phyloP scores from a whole-genome alignment of 2,329 filamentous ascomycete species.

The Westerdykella aurantiaca region DNA sequence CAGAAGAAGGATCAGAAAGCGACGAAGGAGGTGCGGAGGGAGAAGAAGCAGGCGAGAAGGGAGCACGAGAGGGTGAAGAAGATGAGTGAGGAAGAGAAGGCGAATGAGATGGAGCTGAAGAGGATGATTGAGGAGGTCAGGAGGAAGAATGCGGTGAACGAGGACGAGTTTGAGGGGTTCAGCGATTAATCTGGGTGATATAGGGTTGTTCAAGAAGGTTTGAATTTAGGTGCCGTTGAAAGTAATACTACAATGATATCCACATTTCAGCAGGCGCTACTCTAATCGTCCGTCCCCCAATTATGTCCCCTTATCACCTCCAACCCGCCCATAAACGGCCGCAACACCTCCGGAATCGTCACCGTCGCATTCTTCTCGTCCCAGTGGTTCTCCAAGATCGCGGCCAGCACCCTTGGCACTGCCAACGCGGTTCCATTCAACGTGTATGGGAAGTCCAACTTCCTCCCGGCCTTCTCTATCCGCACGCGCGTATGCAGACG shows the following conservation, averaged over 20 bases:
- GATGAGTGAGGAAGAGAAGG: constrained; percentile 25
- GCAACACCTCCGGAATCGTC: constrained; percentile 69
- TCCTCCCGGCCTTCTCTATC: constrained; percentile 40
- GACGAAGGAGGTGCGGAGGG: constrained; percentile 26
- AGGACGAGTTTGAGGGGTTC: constrained; percentile 31
- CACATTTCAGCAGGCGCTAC: too few species aligned
- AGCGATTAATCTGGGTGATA: constrained; percentile 18
- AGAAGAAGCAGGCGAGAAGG: constrained; percentile 29
- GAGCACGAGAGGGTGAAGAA: constrained; percentile 25
- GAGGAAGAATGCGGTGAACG: constrained; percentile 19
- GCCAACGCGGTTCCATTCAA: constrained; percentile 92
- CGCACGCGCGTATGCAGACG: constrained; percentile 71
- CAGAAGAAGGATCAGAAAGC: constrained; percentile 33
- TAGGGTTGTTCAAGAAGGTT: too few species aligned
- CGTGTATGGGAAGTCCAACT: constrained; percentile 74
- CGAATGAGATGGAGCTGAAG: constrained; percentile 20
- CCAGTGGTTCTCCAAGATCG: constrained; percentile 87
- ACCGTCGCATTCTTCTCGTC: constrained; percentile 63
- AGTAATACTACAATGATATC: too few species aligned
- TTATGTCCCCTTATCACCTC: constrained; percentile 27
- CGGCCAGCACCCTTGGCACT: constrained; percentile 81
- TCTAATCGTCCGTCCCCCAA: constrained; percentile 6
- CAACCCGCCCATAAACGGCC: constrained; percentile 69
- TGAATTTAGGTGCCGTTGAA: too few species aligned
- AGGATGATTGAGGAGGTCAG: constrained; percentile 22